phyloP scores from a whole-genome alignment of 208 protist genomes.

The Leishmania martiniquensis region DNA sequence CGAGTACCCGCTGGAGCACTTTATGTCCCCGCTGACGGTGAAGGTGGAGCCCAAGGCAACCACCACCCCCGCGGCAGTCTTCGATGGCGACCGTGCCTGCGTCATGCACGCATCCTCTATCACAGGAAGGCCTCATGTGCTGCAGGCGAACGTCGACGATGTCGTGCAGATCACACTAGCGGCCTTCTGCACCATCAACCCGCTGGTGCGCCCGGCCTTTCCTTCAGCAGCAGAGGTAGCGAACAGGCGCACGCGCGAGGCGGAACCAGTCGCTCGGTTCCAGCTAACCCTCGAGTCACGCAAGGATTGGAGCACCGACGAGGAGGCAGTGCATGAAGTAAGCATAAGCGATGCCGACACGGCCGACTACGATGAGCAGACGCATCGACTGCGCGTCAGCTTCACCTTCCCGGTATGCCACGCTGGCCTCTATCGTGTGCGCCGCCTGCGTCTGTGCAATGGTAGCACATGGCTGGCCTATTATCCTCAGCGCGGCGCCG shows the following conservation, averaged over 20 bases:
- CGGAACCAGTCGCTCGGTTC: constrained; percentile 11
- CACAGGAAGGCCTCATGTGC: not conserved
- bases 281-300: constrained; percentile 67
- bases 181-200: constrained; percentile 35
- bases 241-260: not conserved
- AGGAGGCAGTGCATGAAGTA: constrained; percentile 72
- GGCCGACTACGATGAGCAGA: constrained; percentile 37
- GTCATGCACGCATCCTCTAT: not conserved
- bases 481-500: constrained; percentile 24
- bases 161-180: constrained; percentile 35
- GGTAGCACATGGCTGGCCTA: constrained; percentile 41
- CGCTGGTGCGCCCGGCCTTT: constrained; percentile 17
- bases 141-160: constrained; percentile 38
- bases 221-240: not conserved
- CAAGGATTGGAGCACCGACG: constrained; percentile 60
- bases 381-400: constrained; percentile 27
- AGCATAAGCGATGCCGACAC: constrained; percentile 25
- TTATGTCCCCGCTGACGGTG: constrained; percentile 18
- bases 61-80: not conserved
- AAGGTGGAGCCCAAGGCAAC: constrained; percentile 12
- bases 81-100: not conserved
- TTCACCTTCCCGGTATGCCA: constrained; percentile 67
- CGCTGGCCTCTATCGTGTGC: constrained; percentile 65
- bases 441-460: constrained; percentile 47
- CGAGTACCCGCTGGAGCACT: constrained; percentile 31